A percentile compares a stretch with the other conserved stretches of the same genome.
phyloP scores from a whole-genome alignment of 140 eudicot species.

The Anethum foeniculum region DNA sequence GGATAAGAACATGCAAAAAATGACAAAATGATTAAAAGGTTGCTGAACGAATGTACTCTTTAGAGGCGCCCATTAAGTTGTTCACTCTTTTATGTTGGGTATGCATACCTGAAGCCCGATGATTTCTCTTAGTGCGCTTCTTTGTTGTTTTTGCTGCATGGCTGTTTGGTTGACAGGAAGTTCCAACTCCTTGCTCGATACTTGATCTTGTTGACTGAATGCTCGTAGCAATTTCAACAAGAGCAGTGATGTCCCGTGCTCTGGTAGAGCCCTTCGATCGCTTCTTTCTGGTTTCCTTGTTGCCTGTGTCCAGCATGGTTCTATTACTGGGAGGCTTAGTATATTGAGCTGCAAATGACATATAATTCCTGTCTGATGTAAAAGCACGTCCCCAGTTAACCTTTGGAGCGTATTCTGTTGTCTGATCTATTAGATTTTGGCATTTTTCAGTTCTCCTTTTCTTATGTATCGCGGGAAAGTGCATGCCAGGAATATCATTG shows the following conservation, averaged over 20 bases:
- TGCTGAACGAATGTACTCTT: background rate
- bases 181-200: conserved; percentile 15
- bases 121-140: conserved; percentile 57
- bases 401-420: background rate
- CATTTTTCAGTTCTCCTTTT: conserved; percentile 57
- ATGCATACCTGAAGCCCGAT: conserved; percentile 18
- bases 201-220: conserved; percentile 15
- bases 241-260: conserved; percentile 33
- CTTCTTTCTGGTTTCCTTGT: conserved; percentile 28
- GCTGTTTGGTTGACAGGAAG: conserved; percentile 22
- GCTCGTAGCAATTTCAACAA: conserved; percentile 28
- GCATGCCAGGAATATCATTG: conserved; percentile 17
- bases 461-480: conserved; percentile 40
- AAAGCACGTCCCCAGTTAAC: background rate
- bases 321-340: conserved; percentile 19
- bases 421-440: conserved; percentile 13
- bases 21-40: conserved; percentile 4
- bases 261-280: conserved; percentile 41
- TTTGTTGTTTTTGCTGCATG: conserved; percentile 31
- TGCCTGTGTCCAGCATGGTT: conserved; percentile 24
- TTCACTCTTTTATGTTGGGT: conserved; percentile 35
- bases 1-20: conserved; percentile 43
- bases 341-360: conserved; percentile 12
- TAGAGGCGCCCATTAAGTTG: background rate
- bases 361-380: conserved; percentile 5